Conservation (phyloP, 2,329 filamentous ascomycete species). For the Decorospora gaudefroyi region DNA sequence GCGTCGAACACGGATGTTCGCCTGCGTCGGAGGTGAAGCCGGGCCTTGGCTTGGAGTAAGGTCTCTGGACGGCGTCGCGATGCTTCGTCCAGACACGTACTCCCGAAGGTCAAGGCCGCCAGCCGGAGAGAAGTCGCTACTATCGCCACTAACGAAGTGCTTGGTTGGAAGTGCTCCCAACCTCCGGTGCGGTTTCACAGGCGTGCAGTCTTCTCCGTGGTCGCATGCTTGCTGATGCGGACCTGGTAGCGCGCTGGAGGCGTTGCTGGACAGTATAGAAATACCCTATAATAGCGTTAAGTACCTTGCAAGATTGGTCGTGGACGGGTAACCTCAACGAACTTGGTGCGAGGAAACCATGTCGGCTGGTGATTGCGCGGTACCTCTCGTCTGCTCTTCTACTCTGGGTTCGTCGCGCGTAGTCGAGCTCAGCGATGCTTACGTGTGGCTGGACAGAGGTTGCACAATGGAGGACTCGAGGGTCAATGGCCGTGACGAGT, state of each 20-base stretch:
- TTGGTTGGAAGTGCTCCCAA: background rate
- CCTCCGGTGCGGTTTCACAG: slow-evolving; percentile 10
- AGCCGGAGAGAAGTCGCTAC: slow-evolving; percentile 1
- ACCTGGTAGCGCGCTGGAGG: background rate
- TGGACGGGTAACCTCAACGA: slow-evolving; percentile 3
- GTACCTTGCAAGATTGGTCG: background rate
- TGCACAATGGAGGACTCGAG: slow-evolving; percentile 2
- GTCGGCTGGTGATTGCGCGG: background rate
- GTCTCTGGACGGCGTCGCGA: background rate
- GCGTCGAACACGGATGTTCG: slow-evolving; percentile 36
- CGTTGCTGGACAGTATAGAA: background rate
- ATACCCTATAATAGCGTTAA: slow-evolving; percentile 14
- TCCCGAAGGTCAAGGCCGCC: slow-evolving; percentile 9
- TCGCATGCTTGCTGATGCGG: background rate
- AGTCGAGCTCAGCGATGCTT: too few species aligned
- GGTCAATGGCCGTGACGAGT: background rate
- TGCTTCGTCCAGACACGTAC: background rate
- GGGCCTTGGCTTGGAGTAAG: background rate
- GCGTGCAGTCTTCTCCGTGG: slow-evolving; percentile 1
- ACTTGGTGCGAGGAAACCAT: slow-evolving; percentile 16
- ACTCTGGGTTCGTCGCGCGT: background rate
- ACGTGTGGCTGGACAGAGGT: background rate
- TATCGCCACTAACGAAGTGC: background rate
- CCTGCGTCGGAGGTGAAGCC: slow-evolving; percentile 10
- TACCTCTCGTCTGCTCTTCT: too few species aligned